Percentiles rank a stretch among this genome's conserved stretches.
phyloP scores from a whole-genome alignment of 257 asterid genomes.

The Jacaranda copaia region DNA sequence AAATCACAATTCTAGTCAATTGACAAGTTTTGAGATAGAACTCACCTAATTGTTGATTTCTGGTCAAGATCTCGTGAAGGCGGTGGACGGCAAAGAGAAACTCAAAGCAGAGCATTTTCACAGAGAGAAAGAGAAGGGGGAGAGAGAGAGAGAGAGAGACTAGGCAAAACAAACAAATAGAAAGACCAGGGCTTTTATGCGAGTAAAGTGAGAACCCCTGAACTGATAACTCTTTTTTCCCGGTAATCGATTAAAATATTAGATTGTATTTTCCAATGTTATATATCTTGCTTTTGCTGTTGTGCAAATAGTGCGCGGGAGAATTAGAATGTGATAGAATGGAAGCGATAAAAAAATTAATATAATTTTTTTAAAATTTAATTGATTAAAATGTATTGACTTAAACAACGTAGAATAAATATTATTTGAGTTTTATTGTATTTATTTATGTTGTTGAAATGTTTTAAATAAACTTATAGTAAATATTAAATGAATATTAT shows the following conservation, averaged over 20 bases:
- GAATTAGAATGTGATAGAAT: neutral
- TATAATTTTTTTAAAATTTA: conserved; percentile 7
- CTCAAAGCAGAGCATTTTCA: conserved; percentile 27
- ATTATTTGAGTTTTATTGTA: neutral
- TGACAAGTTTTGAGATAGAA: conserved; percentile 18
- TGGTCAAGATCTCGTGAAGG: conserved; percentile 49
- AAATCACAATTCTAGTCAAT: neutral
- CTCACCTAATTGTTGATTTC: conserved; percentile 41
- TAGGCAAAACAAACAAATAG: conserved; percentile 46
- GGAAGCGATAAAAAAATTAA: conserved; percentile 33
- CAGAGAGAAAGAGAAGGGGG: conserved; percentile 35
- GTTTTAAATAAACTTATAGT: too few species aligned
- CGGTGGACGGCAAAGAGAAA: conserved; percentile 46
- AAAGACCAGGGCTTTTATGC: conserved; percentile 45
- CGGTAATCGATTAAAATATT: conserved; percentile 31
- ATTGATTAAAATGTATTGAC: neutral
- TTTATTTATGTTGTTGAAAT: too few species aligned
- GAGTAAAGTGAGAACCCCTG: conserved; percentile 24
- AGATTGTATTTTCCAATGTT: neutral
- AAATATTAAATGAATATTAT: conserved; percentile 13
- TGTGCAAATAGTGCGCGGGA: conserved; percentile 22
- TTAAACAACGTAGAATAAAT: too few species aligned
- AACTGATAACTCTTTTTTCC: conserved; percentile 40
- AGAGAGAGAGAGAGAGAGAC: conserved; percentile 44
- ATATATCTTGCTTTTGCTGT: neutral